These are phyloP conservation scores for Aspergillus luchuensis DNA, from an alignment of 2,329 filamentous ascomycete species.

Conservation along the genomic window DNA sequence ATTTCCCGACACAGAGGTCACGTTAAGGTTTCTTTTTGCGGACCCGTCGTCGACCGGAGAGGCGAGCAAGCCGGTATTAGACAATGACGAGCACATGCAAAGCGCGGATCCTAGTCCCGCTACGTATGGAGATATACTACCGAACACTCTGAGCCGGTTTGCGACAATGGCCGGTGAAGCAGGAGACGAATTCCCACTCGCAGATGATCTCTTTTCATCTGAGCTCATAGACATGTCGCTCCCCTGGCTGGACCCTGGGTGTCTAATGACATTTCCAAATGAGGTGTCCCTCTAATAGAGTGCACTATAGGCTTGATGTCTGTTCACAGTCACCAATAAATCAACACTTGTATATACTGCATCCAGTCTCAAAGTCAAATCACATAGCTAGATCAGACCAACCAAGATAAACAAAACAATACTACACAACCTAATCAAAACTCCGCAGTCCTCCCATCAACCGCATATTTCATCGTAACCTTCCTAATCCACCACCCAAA, in stretches of 20 bases:
- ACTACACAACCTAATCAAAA: background rate
- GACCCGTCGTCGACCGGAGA: background rate
- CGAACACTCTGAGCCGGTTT: background rate
- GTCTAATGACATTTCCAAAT: background rate
- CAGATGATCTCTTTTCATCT: background rate
- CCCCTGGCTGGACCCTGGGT: background rate
- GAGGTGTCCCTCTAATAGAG: background rate
- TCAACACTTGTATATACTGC: no score
- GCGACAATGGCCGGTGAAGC: background rate
- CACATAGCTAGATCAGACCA: background rate
- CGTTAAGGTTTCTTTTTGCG: background rate
- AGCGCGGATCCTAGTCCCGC: background rate
- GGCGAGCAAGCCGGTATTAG: background rate
- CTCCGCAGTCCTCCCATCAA: background rate
- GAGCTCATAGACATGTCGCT: conserved; percentile 4
- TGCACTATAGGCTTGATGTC: no score
- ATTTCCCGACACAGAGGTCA: background rate
- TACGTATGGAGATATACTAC: background rate
- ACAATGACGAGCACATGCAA: background rate
- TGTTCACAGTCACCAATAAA: no score
- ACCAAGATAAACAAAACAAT: background rate
- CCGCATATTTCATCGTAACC: conserved; percentile 4
- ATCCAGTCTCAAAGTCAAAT: background rate
- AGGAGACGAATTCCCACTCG: background rate
- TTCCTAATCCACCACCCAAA: background rate